Conservation (phyloP, 1,284 basidiomycete species). For the Rhodotorula sp. region DNA sequence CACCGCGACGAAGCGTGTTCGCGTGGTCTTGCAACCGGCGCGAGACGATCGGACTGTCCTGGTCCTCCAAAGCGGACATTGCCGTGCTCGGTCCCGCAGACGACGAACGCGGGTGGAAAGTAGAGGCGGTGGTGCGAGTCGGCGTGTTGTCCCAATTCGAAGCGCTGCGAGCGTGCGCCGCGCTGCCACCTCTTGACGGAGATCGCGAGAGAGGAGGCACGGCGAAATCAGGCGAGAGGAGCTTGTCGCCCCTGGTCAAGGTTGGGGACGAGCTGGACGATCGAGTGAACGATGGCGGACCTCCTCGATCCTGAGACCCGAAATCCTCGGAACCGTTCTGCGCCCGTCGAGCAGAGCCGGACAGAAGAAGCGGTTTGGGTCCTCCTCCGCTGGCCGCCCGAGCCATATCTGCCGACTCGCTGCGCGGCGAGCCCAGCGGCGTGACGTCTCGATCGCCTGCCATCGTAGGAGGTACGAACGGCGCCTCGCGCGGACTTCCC, state of each 20-base stretch:
- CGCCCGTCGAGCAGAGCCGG: conserved; percentile 23
- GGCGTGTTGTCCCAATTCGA: conserved; percentile 25
- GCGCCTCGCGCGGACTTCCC: conserved; percentile 28
- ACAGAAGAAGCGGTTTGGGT: conserved; percentile 34
- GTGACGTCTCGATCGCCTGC: background rate
- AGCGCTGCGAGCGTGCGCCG: conserved; percentile 10
- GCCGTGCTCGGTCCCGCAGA: background rate
- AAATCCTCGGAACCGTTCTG: conserved; percentile 20
- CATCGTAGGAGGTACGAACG: conserved; percentile 34
- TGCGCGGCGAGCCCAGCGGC: background rate
- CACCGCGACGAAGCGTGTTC: background rate
- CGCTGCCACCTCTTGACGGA: conserved; percentile 1
- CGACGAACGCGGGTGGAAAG: conserved; percentile 22
- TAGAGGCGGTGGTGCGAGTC: background rate
- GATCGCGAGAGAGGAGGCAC: conserved; percentile 25
- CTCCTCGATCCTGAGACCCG: background rate
- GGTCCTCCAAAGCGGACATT: background rate
- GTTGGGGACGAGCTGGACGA: conserved; percentile 20
- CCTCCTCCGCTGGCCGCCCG: conserved; percentile 13
- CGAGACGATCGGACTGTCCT: conserved; percentile 19
- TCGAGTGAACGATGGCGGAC: background rate
- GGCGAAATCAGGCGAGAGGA: conserved; percentile 16
- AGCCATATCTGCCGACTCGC: conserved; percentile 1
- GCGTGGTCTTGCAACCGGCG: background rate
- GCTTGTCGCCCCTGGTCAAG: background rate